Base-by-base conservation (phyloP, 495 filamentous ascomycete species). In the Xylaria castorea region DNA sequence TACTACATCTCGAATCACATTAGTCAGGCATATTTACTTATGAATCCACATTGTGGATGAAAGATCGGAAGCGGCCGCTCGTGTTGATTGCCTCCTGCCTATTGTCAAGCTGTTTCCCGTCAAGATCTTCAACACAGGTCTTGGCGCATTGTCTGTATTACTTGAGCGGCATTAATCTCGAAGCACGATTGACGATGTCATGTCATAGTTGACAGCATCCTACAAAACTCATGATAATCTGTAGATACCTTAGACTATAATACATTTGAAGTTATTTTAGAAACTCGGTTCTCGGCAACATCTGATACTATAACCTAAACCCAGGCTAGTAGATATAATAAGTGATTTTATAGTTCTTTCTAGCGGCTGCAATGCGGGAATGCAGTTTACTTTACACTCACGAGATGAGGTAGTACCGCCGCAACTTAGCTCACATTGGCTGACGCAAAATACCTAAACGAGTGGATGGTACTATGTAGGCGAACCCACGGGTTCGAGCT, bases 371-470 rank as follows among this genome's bases (percentile, higher is more conserved):
- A 42, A 42, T 63, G 38, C 38, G 36, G n/a, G 5, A 16, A 14
- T 34, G n/a, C 11, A 42, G 22, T 12, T 7, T 18, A 25, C 50
- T 25, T 53, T 30, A 16, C 1, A 16, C 16, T 2, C 51, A 55
- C 18, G 25, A 20, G 8, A 55, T 30, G 11, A 60, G n/a, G 7
- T 60, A 60, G 58, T 61, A 38, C 34, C 9, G 34, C 1, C 4
- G 58, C 58, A 61, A 61, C 32, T 61, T 22, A 38, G 58, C 32
- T 61, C 20, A 61, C 58, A 38, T 61, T 61, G 1, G 30, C 57
- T 5, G 18, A 20, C 9, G 11, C 16, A 8, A 40, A 40, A 16
- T 30, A n/a, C n/a, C n/a, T n/a, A 1, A 25, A 30, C 4, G 9
- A 55, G 25, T 55, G 25, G n/a, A 30, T 20, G 25, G 25, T n/a